Conservation (phyloP, 1,284 basidiomycete species). For the Apiotrichum montevideense region DNA sequence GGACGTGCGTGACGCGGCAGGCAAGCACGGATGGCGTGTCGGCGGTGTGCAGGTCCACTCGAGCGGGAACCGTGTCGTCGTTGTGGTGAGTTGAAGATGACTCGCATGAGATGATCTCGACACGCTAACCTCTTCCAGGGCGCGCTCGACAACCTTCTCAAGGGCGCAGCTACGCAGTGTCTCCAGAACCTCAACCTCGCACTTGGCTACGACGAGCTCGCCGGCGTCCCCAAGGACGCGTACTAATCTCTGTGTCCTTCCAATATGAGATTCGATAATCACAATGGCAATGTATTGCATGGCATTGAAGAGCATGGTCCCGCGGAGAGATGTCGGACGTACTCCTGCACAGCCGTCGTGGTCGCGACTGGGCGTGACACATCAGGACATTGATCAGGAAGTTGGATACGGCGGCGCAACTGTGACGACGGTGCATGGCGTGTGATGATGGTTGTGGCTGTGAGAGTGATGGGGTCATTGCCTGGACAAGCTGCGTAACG, state of each 20-base stretch:
- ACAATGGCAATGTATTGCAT: conserved; percentile 1
- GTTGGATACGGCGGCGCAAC: no score
- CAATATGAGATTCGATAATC: not conserved
- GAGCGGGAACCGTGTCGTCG: conserved; percentile 77
- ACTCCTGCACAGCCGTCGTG: no score
- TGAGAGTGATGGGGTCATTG: no score
- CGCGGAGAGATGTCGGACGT: no score
- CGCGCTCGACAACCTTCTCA: conserved; percentile 89
- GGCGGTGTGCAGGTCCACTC: conserved; percentile 94
- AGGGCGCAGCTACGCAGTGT: conserved; percentile 97
- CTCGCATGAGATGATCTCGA: no score
- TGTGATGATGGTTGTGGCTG: no score
- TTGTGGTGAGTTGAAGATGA: conserved; percentile 57
- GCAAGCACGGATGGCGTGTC: conserved; percentile 79
- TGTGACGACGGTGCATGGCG: no score
- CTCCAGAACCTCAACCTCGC: conserved; percentile 95
- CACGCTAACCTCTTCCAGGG: conserved; percentile 45
- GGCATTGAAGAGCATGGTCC: not conserved
- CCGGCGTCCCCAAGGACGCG: conserved; percentile 60
- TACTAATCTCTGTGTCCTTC: conserved; percentile 17
- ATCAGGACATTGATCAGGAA: no score
- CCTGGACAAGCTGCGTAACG: no score
- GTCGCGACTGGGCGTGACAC: no score
- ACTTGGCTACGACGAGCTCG: conserved; percentile 84
- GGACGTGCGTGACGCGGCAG: conserved; percentile 67